Base-by-base conservation (phyloP, 768 basidiomycete genomes). In the Russula brevipes region DNA sequence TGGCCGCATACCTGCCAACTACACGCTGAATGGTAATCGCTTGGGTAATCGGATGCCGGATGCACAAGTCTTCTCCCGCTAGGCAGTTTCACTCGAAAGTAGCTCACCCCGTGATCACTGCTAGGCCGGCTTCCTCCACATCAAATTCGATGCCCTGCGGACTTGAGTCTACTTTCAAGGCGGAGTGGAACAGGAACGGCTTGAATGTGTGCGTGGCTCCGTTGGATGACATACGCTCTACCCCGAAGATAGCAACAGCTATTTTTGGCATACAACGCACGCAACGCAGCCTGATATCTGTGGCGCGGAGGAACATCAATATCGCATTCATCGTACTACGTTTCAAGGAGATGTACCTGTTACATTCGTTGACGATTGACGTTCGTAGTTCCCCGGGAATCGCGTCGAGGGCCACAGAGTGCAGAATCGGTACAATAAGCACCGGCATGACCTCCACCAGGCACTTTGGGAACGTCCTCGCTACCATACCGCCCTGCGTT, bases 141-240 rank as follows among this genome's bases (percentile, higher is more conserved):
- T 91, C 90, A 73, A 94, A 94, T 61, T 86, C 84, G 52, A 94
- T 81, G 4, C 88, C 88, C 45, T 11, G 85, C 80, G 11, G 81
- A 76, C 72, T 88, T 88, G 11, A 96, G 82, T 62, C 82, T 78
- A 53, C 82, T 78, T 66, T 84, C 76, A 44, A 91, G 72, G 46
- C 78, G 78, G n/a, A 74, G 65, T 0, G 94, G 92, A 6, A 95
- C 73, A 31, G 94, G 91, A 1, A 92, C 82, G 41, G 82, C 86
- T 72, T 98, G 97, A 8, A 97, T 79, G 74, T 98, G 96, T 14
- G 94, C 94, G 70, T 99, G 97, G 0, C 94, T 10, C 94, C 95
- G 74, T 89, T 90, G 2, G 87, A 83, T 60, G 83, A 83, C 47
- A 94, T 73, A 8, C 95, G 82, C 12, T 88, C 91, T 24, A 98